Base-by-base conservation (phyloP, 441 rosid genomes). In the Gossypium gossypioides region DNA sequence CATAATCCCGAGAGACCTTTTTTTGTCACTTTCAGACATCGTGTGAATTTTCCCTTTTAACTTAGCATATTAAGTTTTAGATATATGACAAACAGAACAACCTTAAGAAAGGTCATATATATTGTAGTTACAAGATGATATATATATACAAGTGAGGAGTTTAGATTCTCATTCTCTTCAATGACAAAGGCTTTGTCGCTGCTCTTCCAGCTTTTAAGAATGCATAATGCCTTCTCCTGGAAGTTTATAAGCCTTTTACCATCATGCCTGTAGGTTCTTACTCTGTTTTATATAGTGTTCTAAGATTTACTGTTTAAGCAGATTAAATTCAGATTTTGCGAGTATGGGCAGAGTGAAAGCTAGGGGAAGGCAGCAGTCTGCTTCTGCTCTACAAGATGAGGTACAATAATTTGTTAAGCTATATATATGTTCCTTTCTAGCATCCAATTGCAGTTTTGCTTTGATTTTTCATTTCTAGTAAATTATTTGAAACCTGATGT, bases 351-450 rank as follows among this genome's bases (percentile, higher is more conserved):
- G 72, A 83, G 44, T 81, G 48, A 83, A 78, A 78, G 91, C 80
- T 73, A 70, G 66, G 78, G 82, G 83, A 32, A 77, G 68, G 68
- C 85, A 81, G 65, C 87, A 78, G 19, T 83, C 88, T 54, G 75
- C 81, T 73, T 86, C 89, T 72, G 86, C 85, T 81, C 78, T 87
- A 54, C 89, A 87, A 81, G 91, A 89, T 78, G 91, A 87, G 87
- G 93, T 82, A 72, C 59, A 72, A 13, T 42, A 51, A 62, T 37
- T 24, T 67, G 52, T 16, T 42, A 22, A 76, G 58, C 69, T 72
- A 72, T 68, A 63, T 32, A 34, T 27, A 46, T 42, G 25, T 34
- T 76, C 50, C 44, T 9, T 40, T 37, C 48, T 3, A 15, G 13
- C 1, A 27, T 51, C n/a, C 16, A 29, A 9, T 27, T 0, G 18